Base-by-base conservation (phyloP, 192 early-diverging fungal species). In the Backusella sp. region DNA sequence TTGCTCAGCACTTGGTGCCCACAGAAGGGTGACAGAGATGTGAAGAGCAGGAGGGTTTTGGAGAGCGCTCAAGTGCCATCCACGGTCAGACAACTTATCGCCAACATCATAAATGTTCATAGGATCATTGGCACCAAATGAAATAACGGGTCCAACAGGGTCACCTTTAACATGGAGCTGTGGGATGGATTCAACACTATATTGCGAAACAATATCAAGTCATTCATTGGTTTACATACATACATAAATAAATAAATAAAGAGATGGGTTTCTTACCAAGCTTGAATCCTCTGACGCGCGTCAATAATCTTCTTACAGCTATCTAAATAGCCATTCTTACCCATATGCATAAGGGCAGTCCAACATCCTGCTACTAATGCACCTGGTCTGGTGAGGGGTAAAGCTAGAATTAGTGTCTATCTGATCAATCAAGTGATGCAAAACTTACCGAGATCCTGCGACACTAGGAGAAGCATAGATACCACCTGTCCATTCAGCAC, bases 331-430 rank as follows among this genome's bases (percentile, higher is more conserved):
- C 97, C 97, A 21, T 85, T 81, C 73, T 91, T 87, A 41, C 97
- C 97, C 82, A 96, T 91, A 66, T 91, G 89, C 83, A 96, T 86
- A 88, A 99, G 81, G 17, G 97, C 92, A 1, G 97, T 87, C 96
- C 96, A 99, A 86, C 96, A 98, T 32, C 94, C 96, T 12, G 97
- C 97, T 87, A 97, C 93, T 68, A 99, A 86, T 2, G 96, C 92
- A 41, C 97, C 97, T 36, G 94, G 93, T 28, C 92, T 84, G 73
- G 36, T 56, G 21, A 76, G 46, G 46, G 28, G 23, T 30, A 35
- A 15, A 73, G 59, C 30, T 17, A 53, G 52, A 7, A 3, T 62
- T 26, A 62, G 9, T 14, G 30, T 65, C 19, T 66, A 26, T 19
- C 11, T 41, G 19, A 62, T 44, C 15, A 19, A 37, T 41, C 23